These are phyloP conservation scores for Seminavis robusta DNA, from an alignment of 108 stramenopile genomes.

Conservation along the genomic window DNA sequence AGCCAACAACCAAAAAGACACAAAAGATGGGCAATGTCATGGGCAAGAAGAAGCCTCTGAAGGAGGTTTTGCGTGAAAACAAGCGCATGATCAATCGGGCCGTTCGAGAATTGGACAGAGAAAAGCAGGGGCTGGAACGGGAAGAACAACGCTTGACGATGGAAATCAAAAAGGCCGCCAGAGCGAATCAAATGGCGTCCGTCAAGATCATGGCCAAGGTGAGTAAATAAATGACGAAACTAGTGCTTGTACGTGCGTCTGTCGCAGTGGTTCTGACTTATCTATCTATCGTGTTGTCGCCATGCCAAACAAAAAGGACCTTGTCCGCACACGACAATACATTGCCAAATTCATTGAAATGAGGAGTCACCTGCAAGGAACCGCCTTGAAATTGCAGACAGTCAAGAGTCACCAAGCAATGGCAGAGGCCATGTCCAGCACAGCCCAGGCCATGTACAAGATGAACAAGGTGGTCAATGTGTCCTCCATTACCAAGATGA, in stretches of 20 bases:
- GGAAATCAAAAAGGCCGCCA: conserved; percentile 95
- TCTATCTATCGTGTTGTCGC: background rate
- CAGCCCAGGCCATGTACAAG: conserved; percentile 87
- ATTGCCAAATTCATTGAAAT: conserved; percentile 97
- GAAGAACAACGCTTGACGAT: conserved; percentile 92
- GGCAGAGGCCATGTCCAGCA: conserved; percentile 90
- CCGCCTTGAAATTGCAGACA: conserved; percentile 91
- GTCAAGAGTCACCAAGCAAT: conserved; percentile 94
- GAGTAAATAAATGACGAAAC: background rate
- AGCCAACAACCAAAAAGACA: conserved; percentile 1
- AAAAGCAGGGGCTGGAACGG: conserved; percentile 79
- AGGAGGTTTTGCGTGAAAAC: conserved; percentile 96
- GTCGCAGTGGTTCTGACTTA: background rate
- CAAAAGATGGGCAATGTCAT: conserved; percentile 81
- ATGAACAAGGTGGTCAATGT: conserved; percentile 96
- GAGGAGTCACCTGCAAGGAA: conserved; percentile 91
- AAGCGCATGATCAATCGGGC: conserved; percentile 94
- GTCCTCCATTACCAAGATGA: conserved; percentile 92
- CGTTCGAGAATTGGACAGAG: conserved; percentile 93
- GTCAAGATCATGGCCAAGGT: conserved; percentile 96
- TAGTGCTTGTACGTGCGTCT: background rate
- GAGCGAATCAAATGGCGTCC: conserved; percentile 88
- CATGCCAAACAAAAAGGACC: conserved; percentile 41
- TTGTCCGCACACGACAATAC: conserved; percentile 90
- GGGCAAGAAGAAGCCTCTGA: conserved; percentile 93